Percentiles rank a stretch among this genome's conserved stretches.
Evolutionary conservation across 1,139 yeast genomes (phyloP).

Genomic region (Lodderomyces pseudojiufengensis): DNA sequence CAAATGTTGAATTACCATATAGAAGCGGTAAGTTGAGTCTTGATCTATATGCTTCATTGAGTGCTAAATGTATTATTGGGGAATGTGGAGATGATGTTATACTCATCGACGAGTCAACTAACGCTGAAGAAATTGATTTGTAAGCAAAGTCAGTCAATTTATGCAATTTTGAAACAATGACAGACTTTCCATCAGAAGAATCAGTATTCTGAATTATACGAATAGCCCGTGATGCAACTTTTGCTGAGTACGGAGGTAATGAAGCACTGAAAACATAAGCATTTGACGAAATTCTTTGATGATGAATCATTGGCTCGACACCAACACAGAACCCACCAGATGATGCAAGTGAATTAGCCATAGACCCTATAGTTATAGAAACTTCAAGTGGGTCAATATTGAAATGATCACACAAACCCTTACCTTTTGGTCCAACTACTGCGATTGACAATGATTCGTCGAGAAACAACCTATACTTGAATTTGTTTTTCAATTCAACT

Average conservation of each 20-base stretch:
- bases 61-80: conserved; percentile 63
- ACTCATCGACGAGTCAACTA: conserved; percentile 33
- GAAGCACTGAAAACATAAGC: conserved; percentile 96
- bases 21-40: conserved; percentile 41
- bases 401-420: conserved; percentile 76
- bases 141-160: conserved; percentile 20
- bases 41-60: conserved; percentile 42
- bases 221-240: conserved; percentile 62
- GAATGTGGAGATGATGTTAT: conserved; percentile 59
- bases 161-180: conserved; percentile 27
- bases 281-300: conserved; percentile 71
- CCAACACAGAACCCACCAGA: conserved; percentile 97
- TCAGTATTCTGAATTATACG: conserved; percentile 35
- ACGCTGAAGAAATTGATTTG: conserved; percentile 7
- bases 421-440: conserved; percentile 77
- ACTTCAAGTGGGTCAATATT: conserved; percentile 63
- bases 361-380: conserved; percentile 82
- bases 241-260: conserved; percentile 87
- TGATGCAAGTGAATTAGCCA: conserved; percentile 81
- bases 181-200: conserved; percentile 28
- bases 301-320: conserved; percentile 75
- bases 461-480: conserved; percentile 77
- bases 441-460: conserved; percentile 91
- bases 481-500: conserved; percentile 71
- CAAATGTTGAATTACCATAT: conserved; percentile 43